A percentile compares a stretch with the other conserved stretches of the same genome.
phyloP scores from a whole-genome alignment of 1,284 basidiomycete species.

The Pseudozyma sp. region DNA sequence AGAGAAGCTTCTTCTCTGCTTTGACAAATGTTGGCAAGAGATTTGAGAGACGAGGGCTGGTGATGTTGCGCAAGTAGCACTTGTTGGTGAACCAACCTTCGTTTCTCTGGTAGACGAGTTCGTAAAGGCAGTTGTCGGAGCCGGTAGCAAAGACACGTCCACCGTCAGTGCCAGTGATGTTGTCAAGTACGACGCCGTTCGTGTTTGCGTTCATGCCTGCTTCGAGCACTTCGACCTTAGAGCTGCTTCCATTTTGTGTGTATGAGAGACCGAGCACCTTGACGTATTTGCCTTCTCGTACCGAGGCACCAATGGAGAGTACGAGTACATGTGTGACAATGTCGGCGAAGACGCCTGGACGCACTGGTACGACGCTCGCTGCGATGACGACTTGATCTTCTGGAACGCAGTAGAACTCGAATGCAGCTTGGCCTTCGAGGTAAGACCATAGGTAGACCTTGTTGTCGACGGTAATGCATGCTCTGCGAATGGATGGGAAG shows the following conservation, averaged over 20 bases:
- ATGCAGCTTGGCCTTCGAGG: conserved; percentile 87
- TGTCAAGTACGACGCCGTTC: conserved; percentile 80
- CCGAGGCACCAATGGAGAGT: conserved; percentile 77
- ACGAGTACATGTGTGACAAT: conserved; percentile 90
- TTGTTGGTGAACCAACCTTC: conserved; percentile 92
- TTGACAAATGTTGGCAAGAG: conserved; percentile 66
- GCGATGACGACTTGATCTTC: conserved; percentile 85
- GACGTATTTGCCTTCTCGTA: conserved; percentile 75
- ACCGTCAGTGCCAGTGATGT: conserved; percentile 80
- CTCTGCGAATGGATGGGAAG: conserved; percentile 90
- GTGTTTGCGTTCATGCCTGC: conserved; percentile 85
- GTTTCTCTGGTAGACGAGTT: conserved; percentile 89
- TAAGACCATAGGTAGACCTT: conserved; percentile 98
- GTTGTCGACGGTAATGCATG: conserved; percentile 95
- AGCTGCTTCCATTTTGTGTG: conserved; percentile 56
- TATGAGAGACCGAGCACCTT: conserved; percentile 85
- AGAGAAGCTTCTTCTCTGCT: conserved; percentile 74
- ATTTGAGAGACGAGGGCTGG: conserved; percentile 70
- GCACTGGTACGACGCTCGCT: conserved; percentile 68
- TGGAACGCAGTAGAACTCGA: conserved; percentile 89
- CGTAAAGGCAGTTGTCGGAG: conserved; percentile 88
- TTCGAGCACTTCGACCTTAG: conserved; percentile 83
- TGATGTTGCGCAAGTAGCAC: conserved; percentile 79
- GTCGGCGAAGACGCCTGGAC: conserved; percentile 83
- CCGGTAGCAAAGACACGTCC: conserved; percentile 93